Conservation (phyloP, 23 red algal species). For the Gracilaria domingensis region DNA sequence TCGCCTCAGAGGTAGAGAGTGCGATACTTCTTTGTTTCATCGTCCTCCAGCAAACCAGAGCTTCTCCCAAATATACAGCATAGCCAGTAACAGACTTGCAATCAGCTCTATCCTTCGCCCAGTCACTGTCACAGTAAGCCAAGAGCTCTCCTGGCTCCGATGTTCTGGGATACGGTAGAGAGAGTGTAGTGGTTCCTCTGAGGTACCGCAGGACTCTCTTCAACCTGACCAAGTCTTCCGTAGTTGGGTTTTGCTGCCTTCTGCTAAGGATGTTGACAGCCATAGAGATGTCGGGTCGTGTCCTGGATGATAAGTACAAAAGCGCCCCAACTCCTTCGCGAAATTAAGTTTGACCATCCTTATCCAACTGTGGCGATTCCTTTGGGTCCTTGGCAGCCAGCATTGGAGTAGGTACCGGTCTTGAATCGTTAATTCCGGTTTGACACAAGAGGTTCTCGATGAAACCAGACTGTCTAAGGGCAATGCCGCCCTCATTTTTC, state of each 20-base stretch:
- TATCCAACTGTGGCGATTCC: background rate
- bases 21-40: constrained; percentile 1
- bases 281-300: constrained; percentile 10
- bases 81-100: background rate
- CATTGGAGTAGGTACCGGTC: background rate
- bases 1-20: constrained; percentile 10
- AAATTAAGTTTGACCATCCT: background rate
- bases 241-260: background rate
- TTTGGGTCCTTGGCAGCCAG: background rate
- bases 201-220: constrained; percentile 28
- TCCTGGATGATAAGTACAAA: background rate
- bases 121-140: background rate
- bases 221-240: background rate
- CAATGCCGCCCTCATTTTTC: background rate
- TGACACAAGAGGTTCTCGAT: background rate
- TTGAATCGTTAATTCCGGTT: background rate
- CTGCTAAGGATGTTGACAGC: constrained; percentile 4
- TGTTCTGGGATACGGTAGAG: background rate
- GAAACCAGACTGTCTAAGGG: constrained; percentile 17
- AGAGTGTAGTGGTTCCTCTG: background rate
- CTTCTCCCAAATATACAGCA: background rate
- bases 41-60: constrained; percentile 1
- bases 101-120: background rate
- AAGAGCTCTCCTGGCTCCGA: background rate
- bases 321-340: background rate